Evolutionary conservation across 2,329 filamentous ascomycete species (phyloP).

Genomic region (Trichoderma sp.): DNA sequence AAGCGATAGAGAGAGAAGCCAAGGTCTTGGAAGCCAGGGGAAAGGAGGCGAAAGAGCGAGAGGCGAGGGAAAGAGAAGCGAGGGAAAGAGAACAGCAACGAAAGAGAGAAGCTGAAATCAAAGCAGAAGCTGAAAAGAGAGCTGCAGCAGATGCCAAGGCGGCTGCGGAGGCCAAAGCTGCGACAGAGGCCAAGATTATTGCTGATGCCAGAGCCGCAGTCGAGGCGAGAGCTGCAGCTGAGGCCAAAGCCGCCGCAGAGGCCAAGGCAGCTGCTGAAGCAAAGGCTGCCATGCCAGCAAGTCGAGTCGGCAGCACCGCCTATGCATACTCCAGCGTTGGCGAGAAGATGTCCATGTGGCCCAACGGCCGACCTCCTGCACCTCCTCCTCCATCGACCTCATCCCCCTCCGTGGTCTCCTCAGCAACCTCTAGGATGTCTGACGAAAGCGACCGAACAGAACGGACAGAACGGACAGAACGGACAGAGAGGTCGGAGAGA

Average conservation of each 20-base stretch:
- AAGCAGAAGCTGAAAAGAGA: constrained; percentile 24
- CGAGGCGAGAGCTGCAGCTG: constrained; percentile 18
- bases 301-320: constrained; percentile 50
- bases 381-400: constrained; percentile 29
- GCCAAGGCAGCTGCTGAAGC: constrained; percentile 24
- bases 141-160: constrained; percentile 36
- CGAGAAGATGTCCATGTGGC: constrained; percentile 71
- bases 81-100: constrained; percentile 42
- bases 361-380: constrained; percentile 56
- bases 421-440: constrained; percentile 10
- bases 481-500: not conserved
- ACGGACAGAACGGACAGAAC: not conserved
- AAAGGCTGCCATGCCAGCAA: constrained; percentile 31
- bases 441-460: constrained; percentile 3
- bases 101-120: constrained; percentile 23
- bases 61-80: constrained; percentile 34
- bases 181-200: constrained; percentile 48
- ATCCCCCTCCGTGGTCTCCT: constrained; percentile 10
- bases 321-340: constrained; percentile 67
- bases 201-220: constrained; percentile 24
- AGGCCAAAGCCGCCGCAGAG: not conserved
- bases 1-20: constrained; percentile 35
- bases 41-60: constrained; percentile 39
- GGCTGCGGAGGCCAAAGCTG: constrained; percentile 43
- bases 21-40: constrained; percentile 38